phyloP scores from a whole-genome alignment of 768 basidiomycete genomes.

The Megacollybia marginata region DNA sequence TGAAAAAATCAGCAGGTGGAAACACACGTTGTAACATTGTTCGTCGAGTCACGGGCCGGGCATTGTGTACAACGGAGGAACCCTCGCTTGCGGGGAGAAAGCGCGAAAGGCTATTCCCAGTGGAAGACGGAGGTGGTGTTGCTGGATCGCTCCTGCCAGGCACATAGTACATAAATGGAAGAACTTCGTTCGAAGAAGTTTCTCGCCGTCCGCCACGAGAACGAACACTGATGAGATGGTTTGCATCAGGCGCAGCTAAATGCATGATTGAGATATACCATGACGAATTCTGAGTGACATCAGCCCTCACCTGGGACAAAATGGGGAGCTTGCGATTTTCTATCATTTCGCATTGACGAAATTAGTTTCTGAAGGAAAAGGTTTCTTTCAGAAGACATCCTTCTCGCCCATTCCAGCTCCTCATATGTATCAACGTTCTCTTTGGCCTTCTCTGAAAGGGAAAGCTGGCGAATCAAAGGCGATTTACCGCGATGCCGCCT shows the following conservation, averaged over 20 bases:
- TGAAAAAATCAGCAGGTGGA: conserved; percentile 1
- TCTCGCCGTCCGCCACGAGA: conserved; percentile 18
- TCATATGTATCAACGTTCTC: conserved; percentile 78
- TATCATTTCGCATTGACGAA: conserved; percentile 43
- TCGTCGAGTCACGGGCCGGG: background rate
- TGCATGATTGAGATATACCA: background rate
- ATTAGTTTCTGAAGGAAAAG: conserved; percentile 67
- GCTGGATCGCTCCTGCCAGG: conserved; percentile 26
- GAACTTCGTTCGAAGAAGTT: conserved; percentile 30
- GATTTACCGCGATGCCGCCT: conserved; percentile 51
- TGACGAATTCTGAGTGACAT: background rate
- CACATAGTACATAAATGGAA: conserved; percentile 43
- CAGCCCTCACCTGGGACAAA: conserved; percentile 35
- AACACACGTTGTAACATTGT: conserved; percentile 40
- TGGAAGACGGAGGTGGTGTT: conserved; percentile 11
- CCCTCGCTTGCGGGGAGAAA: too few relatives aligned
- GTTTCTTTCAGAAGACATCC: conserved; percentile 68
- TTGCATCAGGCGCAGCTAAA: conserved; percentile 16
- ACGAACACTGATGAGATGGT: background rate
- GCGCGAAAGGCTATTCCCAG: too few relatives aligned
- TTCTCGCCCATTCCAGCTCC: conserved; percentile 71
- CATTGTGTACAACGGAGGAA: too few relatives aligned
- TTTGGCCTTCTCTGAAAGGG: conserved; percentile 40
- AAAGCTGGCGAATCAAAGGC: conserved; percentile 50
- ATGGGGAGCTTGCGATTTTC: conserved; percentile 38